Percentiles rank a stretch among this genome's conserved stretches.
These are phyloP conservation scores for Lentinula guzmanii DNA, from an alignment of 768 basidiomycete species.

Conservation along the genomic window DNA sequence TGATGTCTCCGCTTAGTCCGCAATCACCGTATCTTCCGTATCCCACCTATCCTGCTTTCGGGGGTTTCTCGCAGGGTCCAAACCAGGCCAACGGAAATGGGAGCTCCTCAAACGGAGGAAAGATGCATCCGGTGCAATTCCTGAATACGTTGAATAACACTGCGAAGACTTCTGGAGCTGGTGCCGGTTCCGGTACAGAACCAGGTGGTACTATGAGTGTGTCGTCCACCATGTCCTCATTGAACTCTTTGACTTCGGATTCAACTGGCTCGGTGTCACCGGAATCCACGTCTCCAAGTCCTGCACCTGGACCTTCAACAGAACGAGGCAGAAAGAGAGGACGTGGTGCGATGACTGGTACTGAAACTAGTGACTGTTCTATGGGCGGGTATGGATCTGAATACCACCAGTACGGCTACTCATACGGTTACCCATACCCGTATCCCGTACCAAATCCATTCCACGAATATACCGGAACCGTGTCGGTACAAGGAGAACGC, in stretches of 20 bases:
- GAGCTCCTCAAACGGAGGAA: not conserved
- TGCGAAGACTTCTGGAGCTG: not conserved
- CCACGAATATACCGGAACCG: conserved; percentile 3
- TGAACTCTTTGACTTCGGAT: not conserved
- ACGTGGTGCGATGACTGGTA: not conserved
- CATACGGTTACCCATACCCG: conserved; percentile 16
- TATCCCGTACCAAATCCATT: conserved; percentile 9
- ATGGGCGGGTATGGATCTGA: not conserved
- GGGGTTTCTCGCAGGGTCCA: not conserved
- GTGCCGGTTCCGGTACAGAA: not conserved
- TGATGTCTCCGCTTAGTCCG: conserved; percentile 4
- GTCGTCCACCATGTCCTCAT: conserved; percentile 1
- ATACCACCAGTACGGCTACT: conserved; percentile 10
- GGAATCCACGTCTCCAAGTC: conserved; percentile 3
- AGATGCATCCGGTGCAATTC: conserved; percentile 5
- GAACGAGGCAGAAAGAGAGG: conserved; percentile 5
- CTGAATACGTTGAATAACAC: not conserved
- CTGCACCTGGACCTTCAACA: not conserved
- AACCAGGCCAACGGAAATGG: not conserved
- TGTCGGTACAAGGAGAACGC: conserved; percentile 9
- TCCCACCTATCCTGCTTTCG: not conserved
- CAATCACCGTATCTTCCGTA: conserved; percentile 2
- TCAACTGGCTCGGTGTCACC: not conserved
- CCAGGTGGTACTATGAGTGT: not conserved
- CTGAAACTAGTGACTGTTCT: not conserved